Evolutionary conservation across 495 filamentous ascomycete species (phyloP).

Genomic region (Penicillium ochrochloron): DNA sequence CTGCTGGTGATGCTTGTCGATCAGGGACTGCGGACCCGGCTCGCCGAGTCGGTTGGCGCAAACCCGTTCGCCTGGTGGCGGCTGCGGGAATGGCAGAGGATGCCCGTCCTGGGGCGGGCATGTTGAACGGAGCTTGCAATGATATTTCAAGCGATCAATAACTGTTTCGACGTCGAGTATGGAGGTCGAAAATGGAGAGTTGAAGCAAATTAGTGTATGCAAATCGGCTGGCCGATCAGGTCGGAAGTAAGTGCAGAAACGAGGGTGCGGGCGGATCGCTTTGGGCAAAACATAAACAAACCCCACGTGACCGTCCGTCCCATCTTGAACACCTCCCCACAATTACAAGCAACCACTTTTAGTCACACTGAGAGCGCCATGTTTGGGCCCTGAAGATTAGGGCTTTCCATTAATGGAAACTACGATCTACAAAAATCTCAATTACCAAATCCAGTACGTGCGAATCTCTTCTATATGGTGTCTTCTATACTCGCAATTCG

Average conservation of each 20-base stretch:
- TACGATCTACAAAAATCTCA: no score
- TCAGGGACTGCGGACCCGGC: conserved; percentile 38
- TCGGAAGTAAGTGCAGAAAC: conserved; percentile 10
- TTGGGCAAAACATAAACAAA: conserved; percentile 53
- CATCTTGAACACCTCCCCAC: conserved; percentile 1
- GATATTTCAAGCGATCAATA: background rate
- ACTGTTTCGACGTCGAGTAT: background rate
- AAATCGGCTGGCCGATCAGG: conserved; percentile 1
- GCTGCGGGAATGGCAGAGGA: conserved; percentile 48
- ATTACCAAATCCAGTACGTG: no score
- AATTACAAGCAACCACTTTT: background rate
- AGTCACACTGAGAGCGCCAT: background rate
- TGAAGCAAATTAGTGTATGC: conserved; percentile 5
- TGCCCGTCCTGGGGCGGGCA: conserved; percentile 62
- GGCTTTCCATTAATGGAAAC: no score
- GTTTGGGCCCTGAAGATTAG: background rate
- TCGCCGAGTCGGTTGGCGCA: conserved; percentile 58
- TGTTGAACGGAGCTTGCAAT: conserved; percentile 29
- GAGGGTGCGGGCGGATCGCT: conserved; percentile 31
- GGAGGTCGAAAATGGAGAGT: background rate
- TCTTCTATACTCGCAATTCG: background rate
- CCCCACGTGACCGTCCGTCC: conserved; percentile 26
- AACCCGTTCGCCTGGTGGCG: conserved; percentile 55
- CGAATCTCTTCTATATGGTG: background rate
- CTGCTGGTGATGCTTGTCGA: conserved; percentile 65